phyloP scores from a whole-genome alignment of 805 yeast genomes.

The Jamesozyma hellenica region DNA sequence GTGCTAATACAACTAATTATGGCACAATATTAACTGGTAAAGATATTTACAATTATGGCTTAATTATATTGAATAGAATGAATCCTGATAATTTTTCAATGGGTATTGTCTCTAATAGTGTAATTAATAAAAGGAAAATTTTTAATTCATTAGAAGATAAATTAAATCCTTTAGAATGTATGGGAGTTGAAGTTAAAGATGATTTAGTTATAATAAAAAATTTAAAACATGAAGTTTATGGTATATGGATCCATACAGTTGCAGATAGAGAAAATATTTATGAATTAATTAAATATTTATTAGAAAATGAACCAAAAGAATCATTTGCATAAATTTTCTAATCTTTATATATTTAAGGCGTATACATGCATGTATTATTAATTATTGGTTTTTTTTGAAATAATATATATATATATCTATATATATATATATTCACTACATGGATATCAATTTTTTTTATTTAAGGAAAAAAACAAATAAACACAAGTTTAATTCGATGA shows the following conservation, averaged over 20 bases:
- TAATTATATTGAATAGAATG: constrained; percentile 57
- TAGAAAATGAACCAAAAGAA: constrained; percentile 28
- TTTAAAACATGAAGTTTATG: constrained; percentile 59
- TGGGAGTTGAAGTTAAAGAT: constrained; percentile 60
- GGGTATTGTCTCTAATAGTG: constrained; percentile 52
- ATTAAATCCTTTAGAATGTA: constrained; percentile 32
- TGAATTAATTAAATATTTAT: constrained; percentile 32
- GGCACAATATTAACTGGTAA: constrained; percentile 21
- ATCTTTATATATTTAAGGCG: too few relatives aligned
- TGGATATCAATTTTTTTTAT: too few relatives aligned
- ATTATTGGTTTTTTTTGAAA: too few relatives aligned
- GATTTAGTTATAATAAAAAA: constrained; percentile 62
- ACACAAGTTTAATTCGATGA: background rate
- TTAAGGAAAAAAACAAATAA: too few relatives aligned
- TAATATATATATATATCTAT: too few relatives aligned
- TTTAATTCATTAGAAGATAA: constrained; percentile 25
- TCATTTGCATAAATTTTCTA: constrained; percentile 22
- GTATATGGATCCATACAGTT: constrained; percentile 67
- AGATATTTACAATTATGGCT: constrained; percentile 50
- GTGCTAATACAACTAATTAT: constrained; percentile 2
- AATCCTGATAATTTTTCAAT: constrained; percentile 63
- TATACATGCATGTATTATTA: too few relatives aligned
- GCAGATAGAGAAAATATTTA: constrained; percentile 53
- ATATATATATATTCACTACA: too few relatives aligned
- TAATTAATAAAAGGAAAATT: constrained; percentile 33